A percentile compares a stretch with the other conserved stretches of the same genome.
These are phyloP conservation scores for Rhodocollybia butyracea DNA, from an alignment of 768 basidiomycete genomes.

Conservation along the genomic window DNA sequence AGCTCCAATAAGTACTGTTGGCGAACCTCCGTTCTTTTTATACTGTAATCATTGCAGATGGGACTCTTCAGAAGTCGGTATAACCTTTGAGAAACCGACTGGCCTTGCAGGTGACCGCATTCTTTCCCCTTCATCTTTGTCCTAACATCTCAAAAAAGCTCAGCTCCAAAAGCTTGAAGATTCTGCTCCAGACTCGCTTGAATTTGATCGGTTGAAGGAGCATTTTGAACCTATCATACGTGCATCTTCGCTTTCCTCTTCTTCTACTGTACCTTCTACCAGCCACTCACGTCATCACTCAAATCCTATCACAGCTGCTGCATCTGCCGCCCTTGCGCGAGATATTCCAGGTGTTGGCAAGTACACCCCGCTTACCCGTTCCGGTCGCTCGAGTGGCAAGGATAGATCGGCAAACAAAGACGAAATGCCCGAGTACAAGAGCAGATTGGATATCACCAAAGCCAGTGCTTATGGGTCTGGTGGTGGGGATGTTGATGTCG, in stretches of 20 bases:
- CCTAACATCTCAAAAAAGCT: constrained; percentile 41
- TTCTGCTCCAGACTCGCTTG: constrained; percentile 76
- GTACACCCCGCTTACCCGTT: constrained; percentile 62
- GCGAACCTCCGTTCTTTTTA: constrained; percentile 88
- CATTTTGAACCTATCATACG: constrained; percentile 96
- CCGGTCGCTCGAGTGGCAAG: constrained; percentile 46
- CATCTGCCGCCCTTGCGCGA: constrained; percentile 82
- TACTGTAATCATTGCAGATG: constrained; percentile 93
- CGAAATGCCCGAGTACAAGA: constrained; percentile 75
- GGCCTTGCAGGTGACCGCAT: constrained; percentile 77
- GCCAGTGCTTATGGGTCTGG: constrained; percentile 53
- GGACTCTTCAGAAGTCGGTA: constrained; percentile 89
- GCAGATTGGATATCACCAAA: constrained; percentile 61
- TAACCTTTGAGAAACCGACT: constrained; percentile 95
- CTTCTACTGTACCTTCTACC: constrained; percentile 44
- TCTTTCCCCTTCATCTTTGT: neutral
- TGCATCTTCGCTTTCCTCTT: constrained; percentile 72
- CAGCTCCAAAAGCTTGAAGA: constrained; percentile 92
- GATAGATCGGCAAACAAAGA: constrained; percentile 70
- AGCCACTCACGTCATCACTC: constrained; percentile 73
- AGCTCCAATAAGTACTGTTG: constrained; percentile 55
- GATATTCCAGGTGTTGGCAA: constrained; percentile 83
- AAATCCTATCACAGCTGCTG: constrained; percentile 84
- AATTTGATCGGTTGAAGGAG: constrained; percentile 93
- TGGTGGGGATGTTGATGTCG: constrained; percentile 67